A percentile compares a stretch with the other conserved stretches of the same genome.
Conservation (phyloP, 2,329 filamentous ascomycete species). For the Cladosporium sp. region DNA sequence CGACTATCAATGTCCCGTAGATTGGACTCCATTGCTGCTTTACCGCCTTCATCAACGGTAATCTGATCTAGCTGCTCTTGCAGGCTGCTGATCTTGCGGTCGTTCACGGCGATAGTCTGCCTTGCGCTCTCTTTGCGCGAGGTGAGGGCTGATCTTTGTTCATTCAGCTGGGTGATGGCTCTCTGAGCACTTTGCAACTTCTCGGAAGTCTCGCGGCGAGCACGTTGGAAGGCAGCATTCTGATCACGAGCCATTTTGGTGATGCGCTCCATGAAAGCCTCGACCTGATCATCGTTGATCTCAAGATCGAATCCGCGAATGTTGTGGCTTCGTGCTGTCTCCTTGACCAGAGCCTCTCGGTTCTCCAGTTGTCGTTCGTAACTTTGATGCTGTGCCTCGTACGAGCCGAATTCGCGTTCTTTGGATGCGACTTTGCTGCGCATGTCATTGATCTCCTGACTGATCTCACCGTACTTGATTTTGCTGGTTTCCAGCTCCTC, state of each 20-base stretch:
- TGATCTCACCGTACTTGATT: constrained; percentile 62
- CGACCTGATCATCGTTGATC: constrained; percentile 67
- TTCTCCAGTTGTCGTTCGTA: constrained; percentile 74
- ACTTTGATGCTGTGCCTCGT: constrained; percentile 80
- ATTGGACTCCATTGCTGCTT: constrained; percentile 70
- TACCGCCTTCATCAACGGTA: constrained; percentile 78
- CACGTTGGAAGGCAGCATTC: constrained; percentile 69
- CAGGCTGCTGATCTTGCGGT: constrained; percentile 62
- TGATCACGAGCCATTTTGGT: constrained; percentile 73
- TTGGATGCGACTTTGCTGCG: constrained; percentile 43
- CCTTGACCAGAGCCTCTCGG: constrained; percentile 70
- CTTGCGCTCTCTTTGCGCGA: constrained; percentile 72
- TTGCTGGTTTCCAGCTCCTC: constrained; percentile 59
- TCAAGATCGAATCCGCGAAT: constrained; percentile 83
- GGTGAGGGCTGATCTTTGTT: constrained; percentile 65
- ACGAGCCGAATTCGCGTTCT: constrained; percentile 65
- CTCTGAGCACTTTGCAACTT: constrained; percentile 71
- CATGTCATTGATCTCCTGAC: constrained; percentile 44
- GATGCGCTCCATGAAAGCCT: constrained; percentile 73
- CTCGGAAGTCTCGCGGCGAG: constrained; percentile 68
- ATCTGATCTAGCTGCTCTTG: constrained; percentile 70
- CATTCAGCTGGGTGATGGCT: constrained; percentile 68
- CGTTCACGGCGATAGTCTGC: constrained; percentile 68
- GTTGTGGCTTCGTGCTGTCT: constrained; percentile 69
- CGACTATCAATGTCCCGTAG: constrained; percentile 64